These are phyloP conservation scores for Vitellaria paradoxa DNA, from an alignment of 179 eudicot species.

Conservation along the genomic window DNA sequence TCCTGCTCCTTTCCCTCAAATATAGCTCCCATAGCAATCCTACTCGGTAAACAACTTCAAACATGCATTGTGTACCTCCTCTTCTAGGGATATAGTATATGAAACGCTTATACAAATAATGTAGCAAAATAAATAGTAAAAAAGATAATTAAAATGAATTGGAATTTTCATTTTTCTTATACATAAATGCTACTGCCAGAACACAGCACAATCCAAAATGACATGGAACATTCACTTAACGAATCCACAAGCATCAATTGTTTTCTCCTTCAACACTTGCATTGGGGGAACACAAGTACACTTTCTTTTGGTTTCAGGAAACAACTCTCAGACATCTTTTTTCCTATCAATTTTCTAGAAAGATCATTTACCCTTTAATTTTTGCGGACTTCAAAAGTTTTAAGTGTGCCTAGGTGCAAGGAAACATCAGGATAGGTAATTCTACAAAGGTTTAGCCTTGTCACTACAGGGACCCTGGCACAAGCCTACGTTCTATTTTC, in stretches of 20 bases:
- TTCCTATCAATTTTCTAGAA: neutral
- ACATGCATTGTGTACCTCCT: too few relatives aligned
- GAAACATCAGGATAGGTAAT: neutral
- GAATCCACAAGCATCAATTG: neutral
- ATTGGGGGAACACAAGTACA: neutral
- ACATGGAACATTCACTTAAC: neutral
- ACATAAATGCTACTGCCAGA: neutral
- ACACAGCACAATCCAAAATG: neutral
- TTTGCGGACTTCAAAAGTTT: neutral
- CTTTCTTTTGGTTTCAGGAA: too few relatives aligned
- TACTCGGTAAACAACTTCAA: too few relatives aligned
- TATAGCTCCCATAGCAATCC: too few relatives aligned
- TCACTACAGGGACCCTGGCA: neutral
- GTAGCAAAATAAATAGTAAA: too few relatives aligned
- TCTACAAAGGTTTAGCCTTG: neutral
- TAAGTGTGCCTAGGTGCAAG: constrained; percentile 4
- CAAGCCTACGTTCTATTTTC: neutral
- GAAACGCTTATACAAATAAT: too few relatives aligned
- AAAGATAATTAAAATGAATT: too few relatives aligned
- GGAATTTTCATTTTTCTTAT: neutral
- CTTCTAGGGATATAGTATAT: too few relatives aligned
- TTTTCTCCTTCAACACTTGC: neutral
- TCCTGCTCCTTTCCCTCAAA: too few relatives aligned
- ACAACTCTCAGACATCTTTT: too few relatives aligned
- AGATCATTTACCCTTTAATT: neutral